phyloP scores from a whole-genome alignment of 2,329 filamentous ascomycete species.

The Hypoxylon sp. region DNA sequence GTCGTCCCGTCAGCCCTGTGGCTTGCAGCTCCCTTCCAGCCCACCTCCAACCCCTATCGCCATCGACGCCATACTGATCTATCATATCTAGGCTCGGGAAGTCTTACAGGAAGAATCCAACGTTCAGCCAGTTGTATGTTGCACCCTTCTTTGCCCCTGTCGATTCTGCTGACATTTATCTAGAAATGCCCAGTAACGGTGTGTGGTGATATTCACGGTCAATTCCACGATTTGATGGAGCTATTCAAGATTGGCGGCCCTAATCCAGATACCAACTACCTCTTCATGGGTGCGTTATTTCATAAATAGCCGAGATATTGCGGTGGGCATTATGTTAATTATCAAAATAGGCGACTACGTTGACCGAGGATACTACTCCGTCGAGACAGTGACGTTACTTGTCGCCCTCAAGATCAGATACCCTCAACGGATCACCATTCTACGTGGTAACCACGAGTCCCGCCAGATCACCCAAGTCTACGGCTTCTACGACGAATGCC shows the following conservation, averaged over 20 bases:
- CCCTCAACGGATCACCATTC: constrained; percentile 96
- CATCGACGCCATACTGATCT: constrained; percentile 53
- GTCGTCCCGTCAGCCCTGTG: constrained; percentile 49
- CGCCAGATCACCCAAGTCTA: constrained; percentile 99
- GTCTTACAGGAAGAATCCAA: constrained; percentile 98
- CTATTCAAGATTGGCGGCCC: constrained; percentile 99
- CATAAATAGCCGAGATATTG: not conserved
- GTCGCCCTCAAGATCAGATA: constrained; percentile 98
- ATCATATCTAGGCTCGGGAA: constrained; percentile 80
- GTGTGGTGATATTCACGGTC: constrained; percentile 98
- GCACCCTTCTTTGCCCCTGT: constrained; percentile 10
- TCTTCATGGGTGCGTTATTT: constrained; percentile 88
- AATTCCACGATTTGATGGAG: constrained; percentile 99
- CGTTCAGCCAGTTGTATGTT: constrained; percentile 94
- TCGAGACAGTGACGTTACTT: constrained; percentile 96
- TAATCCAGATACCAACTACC: constrained; percentile 98
- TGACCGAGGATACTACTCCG: constrained; percentile 98
- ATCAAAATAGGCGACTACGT: constrained; percentile 86
- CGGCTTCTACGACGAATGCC: constrained; percentile 98
- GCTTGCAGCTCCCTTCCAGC: constrained; percentile 10
- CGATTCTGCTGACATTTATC: constrained; percentile 31
- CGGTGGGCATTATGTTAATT: constrained; percentile 33
- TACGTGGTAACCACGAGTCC: constrained; percentile 98
- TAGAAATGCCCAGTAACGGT: constrained; percentile 99
- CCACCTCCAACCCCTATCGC: not conserved